Conservation (phyloP, 2,329 filamentous ascomycete species). For the Verticillium isaacii region DNA sequence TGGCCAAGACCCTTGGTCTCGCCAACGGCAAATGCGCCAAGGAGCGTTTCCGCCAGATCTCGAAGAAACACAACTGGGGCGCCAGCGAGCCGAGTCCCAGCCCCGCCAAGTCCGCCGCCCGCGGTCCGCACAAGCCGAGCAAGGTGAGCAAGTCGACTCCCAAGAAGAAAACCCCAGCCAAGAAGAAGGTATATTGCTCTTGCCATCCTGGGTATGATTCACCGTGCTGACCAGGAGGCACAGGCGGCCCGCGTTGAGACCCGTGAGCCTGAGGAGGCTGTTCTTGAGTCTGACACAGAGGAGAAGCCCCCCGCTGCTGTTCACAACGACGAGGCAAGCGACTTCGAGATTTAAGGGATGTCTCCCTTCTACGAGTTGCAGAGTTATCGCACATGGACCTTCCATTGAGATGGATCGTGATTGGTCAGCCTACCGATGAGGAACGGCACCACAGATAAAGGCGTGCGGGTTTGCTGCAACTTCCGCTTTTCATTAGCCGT, state of each 20-base stretch:
- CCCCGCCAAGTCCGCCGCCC: slow-evolving; percentile 23
- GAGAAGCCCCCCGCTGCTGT: background rate
- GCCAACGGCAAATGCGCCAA: slow-evolving; percentile 33
- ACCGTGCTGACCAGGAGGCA: background rate
- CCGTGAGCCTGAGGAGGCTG: background rate
- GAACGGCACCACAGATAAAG: too few relatives aligned
- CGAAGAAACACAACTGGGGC: slow-evolving; percentile 34
- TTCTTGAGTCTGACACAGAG: background rate
- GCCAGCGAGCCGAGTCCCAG: slow-evolving; percentile 13
- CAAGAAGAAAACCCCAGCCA: slow-evolving; percentile 22
- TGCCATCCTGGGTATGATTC: background rate
- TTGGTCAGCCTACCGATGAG: background rate
- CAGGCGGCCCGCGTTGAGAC: background rate
- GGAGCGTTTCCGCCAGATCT: slow-evolving; percentile 35
- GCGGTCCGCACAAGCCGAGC: slow-evolving; percentile 10
- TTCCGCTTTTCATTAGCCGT: too few relatives aligned
- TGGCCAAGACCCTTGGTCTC: slow-evolving; percentile 29
- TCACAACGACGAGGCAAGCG: background rate
- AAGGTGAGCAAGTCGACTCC: slow-evolving; percentile 24
- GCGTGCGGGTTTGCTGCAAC: too few relatives aligned
- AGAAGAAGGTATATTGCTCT: slow-evolving; percentile 17
- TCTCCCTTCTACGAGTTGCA: background rate
- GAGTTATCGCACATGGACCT: background rate
- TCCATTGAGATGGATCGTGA: background rate
- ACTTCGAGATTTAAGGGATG: background rate